Evolutionary conservation across 2,329 filamentous ascomycete genomes (phyloP), one percentile per base, ranked within the genome.

Genomic region (Cryphonectria radicalis): DNA sequence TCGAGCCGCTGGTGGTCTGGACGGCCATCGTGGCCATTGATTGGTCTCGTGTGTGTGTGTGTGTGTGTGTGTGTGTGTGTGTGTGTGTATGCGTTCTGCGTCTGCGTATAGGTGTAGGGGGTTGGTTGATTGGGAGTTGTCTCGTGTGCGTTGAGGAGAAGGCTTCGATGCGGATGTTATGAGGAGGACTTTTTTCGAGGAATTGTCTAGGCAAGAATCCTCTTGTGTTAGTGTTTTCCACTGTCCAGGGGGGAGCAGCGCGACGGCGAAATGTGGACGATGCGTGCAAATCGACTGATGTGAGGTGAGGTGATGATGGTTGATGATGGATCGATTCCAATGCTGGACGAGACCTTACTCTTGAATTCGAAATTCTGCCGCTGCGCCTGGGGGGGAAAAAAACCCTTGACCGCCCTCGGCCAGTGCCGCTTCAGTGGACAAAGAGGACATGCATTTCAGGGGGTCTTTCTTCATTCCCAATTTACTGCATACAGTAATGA

Each of bases 21-120:
- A 80, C 76, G 74, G 81, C 81, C 82, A 84, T 83, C 71, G 79
- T 77, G 77, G 82, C 81, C 80, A 82, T 81, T 28, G 70, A 74
- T 37, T 32, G 28, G 7, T 50, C 7, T 50, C 19, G 53, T 32
- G 53, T n/a, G 46, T 10, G 43, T 50, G 22, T 50, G 19, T n/a
- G 5, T 46, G 4, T 46, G 43, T 46, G 37, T 40, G 37, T 10
- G 37, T 11, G 53, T n/a, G 46, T 22, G 43, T 50, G 46, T 50
- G 17, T n/a, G 4, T 46, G 14, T 46, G 43, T 46, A 10, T 40
- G 37, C 37, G 37, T 40, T 40, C 37, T 40, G 10, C 10, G 37
- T 40, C 37, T 40, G 10, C 3, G 17, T 46, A 7, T 2, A 19
- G 17, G 43, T 46, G 43, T 5, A 8, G 43, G 43, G 22, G 43